Evolutionary conservation across 148 eudicot species (phyloP), one percentile per base, ranked within the genome.

Genomic region (Chenopodium quinoa): DNA sequence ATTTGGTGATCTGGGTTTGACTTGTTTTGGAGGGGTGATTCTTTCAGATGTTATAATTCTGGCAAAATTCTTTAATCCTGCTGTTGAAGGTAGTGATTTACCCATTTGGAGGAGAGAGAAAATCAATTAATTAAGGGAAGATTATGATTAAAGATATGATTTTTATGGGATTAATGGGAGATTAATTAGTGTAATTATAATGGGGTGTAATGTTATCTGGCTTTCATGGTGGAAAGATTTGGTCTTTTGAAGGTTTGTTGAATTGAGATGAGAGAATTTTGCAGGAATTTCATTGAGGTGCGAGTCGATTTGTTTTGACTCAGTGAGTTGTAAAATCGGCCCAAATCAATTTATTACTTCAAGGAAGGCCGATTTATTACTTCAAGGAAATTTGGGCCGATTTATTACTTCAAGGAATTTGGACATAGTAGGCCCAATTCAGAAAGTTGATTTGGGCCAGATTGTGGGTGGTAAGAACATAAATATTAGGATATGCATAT

Each of bases 1-100:
- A 40, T 48, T 80, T 20, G 79, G 56, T 1, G 79, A 73, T 1
- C 37, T 81, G 77, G 91, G 78, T 68, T 84, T 87, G 9, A 50
- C 76, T 78, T 71, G 77, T 72, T 82, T 86, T 63, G 91, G 84
- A 19, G 69, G 63, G 64, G 23, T 81, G 44, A 76, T 70, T 71
- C 68, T 80, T 25, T 86, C 86, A 3, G 83, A 83, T 27, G 88
- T 56, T 14, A 89, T 74, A 63, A 88, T 66, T 73, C 92, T 56
- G 11, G 86, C 72, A 22, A 88, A 56, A 5, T 86, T 84, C 73
- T 81, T 88, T 44, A 89, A 48, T 14, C 70, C 82, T 75, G 80
- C 7, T 11, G 86, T 7, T n/a, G 84, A 83, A 47, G 89, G 89
- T 44, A 89, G 75, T 46, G 92, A 77, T 78, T 85, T 89, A 20